Percentiles rank a stretch among this genome's conserved stretches.
Evolutionary conservation across 352 stramenopile species (phyloP).

Genomic region (Blastocystis sp.): DNA sequence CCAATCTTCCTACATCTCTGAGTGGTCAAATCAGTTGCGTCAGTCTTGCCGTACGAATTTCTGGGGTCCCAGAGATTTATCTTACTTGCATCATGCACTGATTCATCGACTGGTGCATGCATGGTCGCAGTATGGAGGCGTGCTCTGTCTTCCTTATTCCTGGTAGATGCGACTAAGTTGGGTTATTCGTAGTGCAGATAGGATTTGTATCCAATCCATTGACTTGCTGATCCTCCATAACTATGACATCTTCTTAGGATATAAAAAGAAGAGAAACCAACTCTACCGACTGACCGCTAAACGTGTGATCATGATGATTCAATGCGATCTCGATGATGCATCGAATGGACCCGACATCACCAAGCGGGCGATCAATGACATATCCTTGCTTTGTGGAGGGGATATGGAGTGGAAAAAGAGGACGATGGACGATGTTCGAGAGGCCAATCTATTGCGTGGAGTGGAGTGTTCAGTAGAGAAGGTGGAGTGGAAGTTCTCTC

Average conservation of each 20-base stretch:
- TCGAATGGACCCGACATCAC: background rate
- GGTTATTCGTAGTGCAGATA: background rate
- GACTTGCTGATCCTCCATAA: conserved; percentile 3
- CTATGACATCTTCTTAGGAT: conserved; percentile 3
- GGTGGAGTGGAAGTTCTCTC: background rate
- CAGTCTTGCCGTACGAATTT: background rate
- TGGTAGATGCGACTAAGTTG: background rate
- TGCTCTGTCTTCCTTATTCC: background rate
- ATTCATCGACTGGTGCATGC: background rate
- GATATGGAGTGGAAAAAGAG: background rate
- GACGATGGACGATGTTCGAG: background rate
- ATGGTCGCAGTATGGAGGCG: background rate
- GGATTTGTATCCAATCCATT: background rate
- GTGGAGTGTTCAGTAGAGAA: background rate
- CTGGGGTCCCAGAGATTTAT: background rate
- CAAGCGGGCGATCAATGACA: background rate
- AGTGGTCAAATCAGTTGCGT: background rate
- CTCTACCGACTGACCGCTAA: background rate
- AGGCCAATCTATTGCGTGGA: background rate
- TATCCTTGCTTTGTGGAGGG: background rate
- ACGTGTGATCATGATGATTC: background rate
- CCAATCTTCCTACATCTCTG: background rate
- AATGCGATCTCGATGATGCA: background rate
- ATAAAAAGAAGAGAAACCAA: background rate
- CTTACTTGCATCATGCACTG: background rate